Evolutionary conservation across 2,329 filamentous ascomycete species (phyloP), one percentile per base, ranked within the genome.

Genomic region (Claviceps sp.): DNA sequence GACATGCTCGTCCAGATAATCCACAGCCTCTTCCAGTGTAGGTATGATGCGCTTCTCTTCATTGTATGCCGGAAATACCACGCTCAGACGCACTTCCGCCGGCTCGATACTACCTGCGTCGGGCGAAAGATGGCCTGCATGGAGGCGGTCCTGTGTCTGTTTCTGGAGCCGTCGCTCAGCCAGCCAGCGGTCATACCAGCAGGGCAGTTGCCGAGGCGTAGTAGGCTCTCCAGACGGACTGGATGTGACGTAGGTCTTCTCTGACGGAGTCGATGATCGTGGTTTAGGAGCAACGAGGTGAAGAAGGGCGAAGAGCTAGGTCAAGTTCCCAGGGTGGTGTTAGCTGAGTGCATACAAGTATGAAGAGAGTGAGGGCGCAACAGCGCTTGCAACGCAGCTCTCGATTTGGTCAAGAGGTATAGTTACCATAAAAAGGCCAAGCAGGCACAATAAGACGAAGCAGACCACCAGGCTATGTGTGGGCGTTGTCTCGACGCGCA

Each of bases 1-100:
- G 63, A 94, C 91, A 57, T 84, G 78, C 48, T 75, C 71, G 65
- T 95, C 86, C 10, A 98, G 77, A 65, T 90, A 95, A 48, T 81
- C 82, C 26, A 97, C 85, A 1, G 93, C 89, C 68, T 98, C 93
- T 62, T 94, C 84, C 13, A 98, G 75, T 70, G 95, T 95, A 11
- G 84, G 85, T 13, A 81, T 76, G 47, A 98, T 76, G 34, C 93
- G 82, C 54, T 86, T 77, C 65, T 91, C 85, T 64, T 98, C 93
- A 60, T 98, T 98, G 76, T 89, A 98, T 10, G 93, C 93, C 0
- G 93, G 93, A 44, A 98, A 84, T 0, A 98, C 89, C 7, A 97
- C 82, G 51, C 87, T 93, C 73, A 98, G 82, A 64, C 85, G 86
- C n/a, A 96, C 70, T 56, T 90, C 82, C 14, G 89, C 79, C 2